Percentiles rank a stretch among this genome's conserved stretches.
Evolutionary conservation across 1,284 basidiomycete species (phyloP).

Genomic region (Earliella scabrosa): DNA sequence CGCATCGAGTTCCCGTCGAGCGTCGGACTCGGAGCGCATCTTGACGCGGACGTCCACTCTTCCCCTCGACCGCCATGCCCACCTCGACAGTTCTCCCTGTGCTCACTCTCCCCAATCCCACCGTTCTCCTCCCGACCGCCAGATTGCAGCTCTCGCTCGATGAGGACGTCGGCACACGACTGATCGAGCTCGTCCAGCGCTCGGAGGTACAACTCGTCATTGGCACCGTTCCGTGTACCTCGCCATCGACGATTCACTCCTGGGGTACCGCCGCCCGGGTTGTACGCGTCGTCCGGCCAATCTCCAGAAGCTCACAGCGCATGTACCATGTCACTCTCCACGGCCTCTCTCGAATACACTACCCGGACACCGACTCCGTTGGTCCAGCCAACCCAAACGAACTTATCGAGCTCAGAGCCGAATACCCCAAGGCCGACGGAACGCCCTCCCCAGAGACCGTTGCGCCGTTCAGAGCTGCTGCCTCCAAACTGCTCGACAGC

Average conservation of each 20-base stretch:
- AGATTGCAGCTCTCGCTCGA: slow-evolving; percentile 65
- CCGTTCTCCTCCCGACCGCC: slow-evolving; percentile 69
- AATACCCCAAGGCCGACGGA: slow-evolving; percentile 51
- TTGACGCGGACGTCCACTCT: background rate
- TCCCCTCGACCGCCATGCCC: slow-evolving; percentile 15
- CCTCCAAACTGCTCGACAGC: slow-evolving; percentile 66
- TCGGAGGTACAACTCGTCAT: slow-evolving; percentile 65
- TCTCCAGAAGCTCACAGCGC: slow-evolving; percentile 31
- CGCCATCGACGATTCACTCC: too few relatives aligned
- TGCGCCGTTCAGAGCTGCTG: slow-evolving; percentile 68
- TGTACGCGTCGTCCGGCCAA: slow-evolving; percentile 58
- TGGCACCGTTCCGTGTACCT: too few relatives aligned
- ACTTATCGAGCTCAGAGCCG: slow-evolving; percentile 48
- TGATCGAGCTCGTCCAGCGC: slow-evolving; percentile 63
- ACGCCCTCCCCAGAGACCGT: slow-evolving; percentile 56
- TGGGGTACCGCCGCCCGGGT: slow-evolving; percentile 61
- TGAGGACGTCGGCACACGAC: slow-evolving; percentile 56
- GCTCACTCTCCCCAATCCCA: slow-evolving; percentile 64
- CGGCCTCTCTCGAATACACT: slow-evolving; percentile 62
- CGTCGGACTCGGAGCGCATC: background rate
- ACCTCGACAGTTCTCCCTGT: slow-evolving; percentile 51
- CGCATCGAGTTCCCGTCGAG: background rate
- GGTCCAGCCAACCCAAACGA: slow-evolving; percentile 34
- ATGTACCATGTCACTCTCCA: slow-evolving; percentile 66
- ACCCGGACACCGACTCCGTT: slow-evolving; percentile 34